Base-by-base conservation (phyloP, 1,284 basidiomycete species). In the Moesziomyces parantarcticus region DNA sequence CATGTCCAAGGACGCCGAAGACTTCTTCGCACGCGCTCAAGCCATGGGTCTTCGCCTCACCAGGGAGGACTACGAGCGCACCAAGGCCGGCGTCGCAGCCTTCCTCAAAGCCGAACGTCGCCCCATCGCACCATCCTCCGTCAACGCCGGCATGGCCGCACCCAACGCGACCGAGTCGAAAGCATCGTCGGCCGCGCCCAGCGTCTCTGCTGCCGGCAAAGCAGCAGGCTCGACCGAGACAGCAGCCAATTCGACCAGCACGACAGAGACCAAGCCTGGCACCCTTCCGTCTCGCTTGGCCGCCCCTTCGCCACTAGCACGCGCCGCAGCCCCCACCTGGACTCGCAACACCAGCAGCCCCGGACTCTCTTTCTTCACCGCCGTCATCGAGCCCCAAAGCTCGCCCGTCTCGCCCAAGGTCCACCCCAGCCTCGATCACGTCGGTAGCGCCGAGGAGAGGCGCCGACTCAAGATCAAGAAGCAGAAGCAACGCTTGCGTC, bases 41-140 rank as follows among this genome's bases (percentile, higher is more conserved):
- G 81, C 80, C 0, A 76, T 81, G 56, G 82, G 82, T 34, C 59
- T 82, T 18, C 66, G 70, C 11, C 68, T 83, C 25, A 78, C 78
- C 3, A 69, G 82, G 26, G 77, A 81, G 49, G 81, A 83, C 49
- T 79, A 75, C 54, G 82, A 82, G 45, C 64, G 81, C 26, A 80
- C 78, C 6, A 75, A 79, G 29, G 78, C 78, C 0, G 81, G 81
- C 25, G 76, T 83, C 5, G 62, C 78, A 9, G 82, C 82, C 18
- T 82, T 83, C 50, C 75, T 83, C 58, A 76, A 76, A 29, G 81
- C 81, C 0, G 76, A 82, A 32, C 75, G 79, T 22, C 46, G 67
- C 21, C 70, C 72, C 8, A 58, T 67, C 39, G 22, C 54, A 2
- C 46, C 65, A 1, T 54, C 58, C 9, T 23, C 58, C 10, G 47